Evolutionary conservation across 139 green algal species (phyloP).

Genomic region (Astrephomene gubernaculifera): DNA sequence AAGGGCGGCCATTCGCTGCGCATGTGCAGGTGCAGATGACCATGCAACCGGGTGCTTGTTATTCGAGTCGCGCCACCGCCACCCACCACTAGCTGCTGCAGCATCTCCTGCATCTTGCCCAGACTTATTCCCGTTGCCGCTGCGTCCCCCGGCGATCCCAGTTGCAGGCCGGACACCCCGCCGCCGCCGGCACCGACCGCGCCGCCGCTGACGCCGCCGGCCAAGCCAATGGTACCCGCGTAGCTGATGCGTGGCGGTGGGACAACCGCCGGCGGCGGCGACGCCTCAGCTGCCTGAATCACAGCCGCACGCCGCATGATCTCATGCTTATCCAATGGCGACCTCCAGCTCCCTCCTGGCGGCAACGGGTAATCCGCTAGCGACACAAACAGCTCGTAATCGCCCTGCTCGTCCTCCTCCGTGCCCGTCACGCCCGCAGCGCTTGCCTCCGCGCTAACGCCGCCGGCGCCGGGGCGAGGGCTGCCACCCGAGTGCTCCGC

Average conservation of each 20-base stretch:
- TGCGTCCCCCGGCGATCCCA: background rate
- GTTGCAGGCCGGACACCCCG: background rate
- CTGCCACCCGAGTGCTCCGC: too few relatives aligned
- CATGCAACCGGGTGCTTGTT: too few relatives aligned
- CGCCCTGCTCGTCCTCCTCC: background rate
- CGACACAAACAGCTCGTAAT: conserved; percentile 35
- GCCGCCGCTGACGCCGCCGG: background rate
- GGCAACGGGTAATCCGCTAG: conserved; percentile 44
- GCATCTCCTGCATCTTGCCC: background rate
- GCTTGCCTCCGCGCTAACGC: too few relatives aligned
- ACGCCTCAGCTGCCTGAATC: background rate
- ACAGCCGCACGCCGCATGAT: background rate
- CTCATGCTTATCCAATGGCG: conserved; percentile 15
- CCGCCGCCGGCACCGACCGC: background rate
- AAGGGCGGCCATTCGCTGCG: too few relatives aligned
- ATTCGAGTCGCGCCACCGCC: background rate
- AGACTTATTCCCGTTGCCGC: background rate
- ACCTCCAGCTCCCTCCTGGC: conserved; percentile 40
- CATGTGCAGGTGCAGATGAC: too few relatives aligned
- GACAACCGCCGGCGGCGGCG: too few relatives aligned
- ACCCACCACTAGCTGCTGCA: conserved; percentile 29
- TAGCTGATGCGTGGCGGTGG: too few relatives aligned
- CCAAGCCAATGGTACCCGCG: too few relatives aligned
- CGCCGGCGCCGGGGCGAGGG: too few relatives aligned
- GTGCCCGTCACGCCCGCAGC: too few relatives aligned